Percentiles rank a stretch among this genome's conserved stretches.
Conservation (phyloP, 2,329 filamentous ascomycete species). For the Sporothrix luriei region DNA sequence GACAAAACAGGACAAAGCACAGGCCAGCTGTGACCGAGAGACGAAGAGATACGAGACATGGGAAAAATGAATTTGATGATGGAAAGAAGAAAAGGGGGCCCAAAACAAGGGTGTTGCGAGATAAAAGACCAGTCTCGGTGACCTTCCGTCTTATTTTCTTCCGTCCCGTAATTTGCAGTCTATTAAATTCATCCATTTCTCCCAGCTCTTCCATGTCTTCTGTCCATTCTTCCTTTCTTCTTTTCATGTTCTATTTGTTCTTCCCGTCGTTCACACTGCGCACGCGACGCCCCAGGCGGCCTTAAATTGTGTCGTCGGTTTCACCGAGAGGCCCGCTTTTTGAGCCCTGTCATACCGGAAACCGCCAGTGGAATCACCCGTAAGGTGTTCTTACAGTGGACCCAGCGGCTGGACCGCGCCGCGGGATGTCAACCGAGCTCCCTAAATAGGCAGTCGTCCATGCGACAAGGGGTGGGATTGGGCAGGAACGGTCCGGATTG, state of each 20-base stretch:
- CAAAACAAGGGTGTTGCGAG: slow-evolving; percentile 24
- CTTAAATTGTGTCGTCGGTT: slow-evolving; percentile 23
- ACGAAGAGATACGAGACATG: neutral
- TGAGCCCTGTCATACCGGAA: slow-evolving; percentile 9
- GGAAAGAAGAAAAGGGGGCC: neutral
- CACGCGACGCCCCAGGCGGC: slow-evolving; percentile 27
- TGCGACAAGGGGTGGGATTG: slow-evolving; percentile 25
- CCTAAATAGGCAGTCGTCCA: slow-evolving; percentile 28
- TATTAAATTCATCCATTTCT: neutral
- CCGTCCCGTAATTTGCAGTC: slow-evolving; percentile 12
- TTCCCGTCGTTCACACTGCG: slow-evolving; percentile 21
- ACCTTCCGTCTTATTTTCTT: slow-evolving; percentile 31
- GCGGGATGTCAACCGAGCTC: slow-evolving; percentile 27
- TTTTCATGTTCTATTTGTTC: neutral
- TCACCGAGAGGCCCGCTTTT: slow-evolving; percentile 18
- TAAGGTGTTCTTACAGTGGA: neutral
- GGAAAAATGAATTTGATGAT: neutral
- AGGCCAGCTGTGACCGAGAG: neutral
- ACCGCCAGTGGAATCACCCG: slow-evolving; percentile 20
- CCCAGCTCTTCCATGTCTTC: neutral
- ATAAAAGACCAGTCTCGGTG: slow-evolving; percentile 1
- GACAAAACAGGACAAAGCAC: slow-evolving; percentile 20
- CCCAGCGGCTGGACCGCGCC: slow-evolving; percentile 18
- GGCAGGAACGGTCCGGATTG: slow-evolving; percentile 24
- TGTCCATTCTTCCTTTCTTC: neutral